Conservation (phyloP, 306 rosid genomes). For the Abrus pulchellus region DNA sequence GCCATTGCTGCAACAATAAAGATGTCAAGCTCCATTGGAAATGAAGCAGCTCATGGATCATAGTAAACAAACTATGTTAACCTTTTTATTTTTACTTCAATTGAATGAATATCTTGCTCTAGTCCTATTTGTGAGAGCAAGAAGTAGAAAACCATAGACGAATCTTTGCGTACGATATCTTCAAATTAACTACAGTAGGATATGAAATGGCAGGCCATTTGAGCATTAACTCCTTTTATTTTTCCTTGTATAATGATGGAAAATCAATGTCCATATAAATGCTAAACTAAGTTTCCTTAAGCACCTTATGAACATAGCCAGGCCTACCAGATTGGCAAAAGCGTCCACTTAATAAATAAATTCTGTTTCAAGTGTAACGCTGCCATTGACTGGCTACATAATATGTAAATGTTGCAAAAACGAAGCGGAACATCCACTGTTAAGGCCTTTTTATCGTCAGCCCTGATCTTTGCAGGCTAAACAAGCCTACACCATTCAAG, state of each 20-base stretch:
- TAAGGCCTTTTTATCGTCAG: background rate
- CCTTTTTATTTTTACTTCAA: constrained; percentile 2
- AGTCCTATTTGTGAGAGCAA: constrained; percentile 42
- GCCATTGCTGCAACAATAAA: constrained; percentile 57
- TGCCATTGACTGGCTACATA: background rate
- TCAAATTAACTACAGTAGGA: constrained; percentile 33
- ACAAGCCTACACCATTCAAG: background rate
- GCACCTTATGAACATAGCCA: too few relatives aligned
- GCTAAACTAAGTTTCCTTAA: too few relatives aligned
- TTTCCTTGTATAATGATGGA: background rate
- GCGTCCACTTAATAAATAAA: background rate
- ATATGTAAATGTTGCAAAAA: background rate
- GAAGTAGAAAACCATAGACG: constrained; percentile 6
- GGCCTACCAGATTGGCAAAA: background rate
- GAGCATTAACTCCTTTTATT: constrained; percentile 12
- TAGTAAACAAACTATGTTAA: constrained; percentile 16
- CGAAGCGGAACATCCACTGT: background rate
- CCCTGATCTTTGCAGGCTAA: background rate
- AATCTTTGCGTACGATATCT: constrained; percentile 18
- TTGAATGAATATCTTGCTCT: constrained; percentile 35
- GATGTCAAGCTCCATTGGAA: constrained; percentile 41
- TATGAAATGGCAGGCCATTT: background rate
- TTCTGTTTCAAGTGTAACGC: background rate
- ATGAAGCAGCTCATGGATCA: constrained; percentile 48
- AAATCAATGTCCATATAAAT: background rate